Percentiles rank a stretch among this genome's conserved stretches.
phyloP scores from a whole-genome alignment of 2,329 filamentous ascomycete species.

The Aspergillus sp. region DNA sequence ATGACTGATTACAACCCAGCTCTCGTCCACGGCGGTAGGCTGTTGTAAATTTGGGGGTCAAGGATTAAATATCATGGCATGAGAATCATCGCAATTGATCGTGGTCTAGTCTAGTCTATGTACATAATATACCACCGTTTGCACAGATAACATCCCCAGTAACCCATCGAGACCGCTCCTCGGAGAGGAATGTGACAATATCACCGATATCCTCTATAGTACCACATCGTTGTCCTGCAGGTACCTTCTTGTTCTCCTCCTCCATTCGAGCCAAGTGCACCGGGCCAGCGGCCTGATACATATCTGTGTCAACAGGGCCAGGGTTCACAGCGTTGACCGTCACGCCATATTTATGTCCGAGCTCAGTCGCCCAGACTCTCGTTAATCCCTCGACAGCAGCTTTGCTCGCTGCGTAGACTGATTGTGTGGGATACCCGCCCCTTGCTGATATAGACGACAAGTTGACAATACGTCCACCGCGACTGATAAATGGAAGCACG shows the following conservation, averaged over 20 bases:
- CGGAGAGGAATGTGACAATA: slow-evolving; percentile 20
- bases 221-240: slow-evolving; percentile 19
- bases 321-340: slow-evolving; percentile 33
- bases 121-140: slow-evolving; percentile 21
- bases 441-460: slow-evolving; percentile 20
- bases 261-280: slow-evolving; percentile 18
- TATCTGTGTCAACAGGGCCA: slow-evolving; percentile 27
- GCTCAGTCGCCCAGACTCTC: slow-evolving; percentile 53
- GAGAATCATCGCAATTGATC: no score
- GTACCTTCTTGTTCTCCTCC: slow-evolving; percentile 19
- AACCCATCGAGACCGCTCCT: slow-evolving; percentile 20
- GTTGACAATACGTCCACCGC: slow-evolving; percentile 21
- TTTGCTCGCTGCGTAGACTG: slow-evolving; percentile 63
- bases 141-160: slow-evolving; percentile 24
- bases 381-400: slow-evolving; percentile 64
- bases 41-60: background rate
- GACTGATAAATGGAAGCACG: slow-evolving; percentile 12
- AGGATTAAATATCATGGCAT: no score
- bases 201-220: slow-evolving; percentile 23
- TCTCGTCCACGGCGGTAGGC: background rate
- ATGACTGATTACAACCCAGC: no score
- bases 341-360: slow-evolving; percentile 28
- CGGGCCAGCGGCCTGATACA: slow-evolving; percentile 16
- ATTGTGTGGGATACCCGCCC: slow-evolving; percentile 38
- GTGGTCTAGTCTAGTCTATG: background rate